Evolutionary conservation across 192 early-diverging fungal species (phyloP), one percentile per base, ranked within the genome.

Genomic region (Backusella macrospora): DNA sequence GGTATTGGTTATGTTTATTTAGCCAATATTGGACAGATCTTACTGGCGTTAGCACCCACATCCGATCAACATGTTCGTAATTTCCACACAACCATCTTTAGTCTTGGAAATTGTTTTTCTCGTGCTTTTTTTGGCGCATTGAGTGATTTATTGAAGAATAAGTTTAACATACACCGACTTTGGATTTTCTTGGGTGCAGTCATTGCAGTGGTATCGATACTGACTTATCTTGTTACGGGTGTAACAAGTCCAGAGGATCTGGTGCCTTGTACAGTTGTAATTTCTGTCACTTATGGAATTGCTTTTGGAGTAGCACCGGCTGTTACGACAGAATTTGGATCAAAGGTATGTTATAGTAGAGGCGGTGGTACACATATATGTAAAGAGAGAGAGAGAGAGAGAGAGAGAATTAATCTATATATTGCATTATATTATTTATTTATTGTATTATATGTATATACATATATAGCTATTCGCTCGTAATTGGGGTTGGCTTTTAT

Each of bases 401-500:
- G n/a, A n/a, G n/a, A n/a, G n/a, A n/a, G n/a, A n/a, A n/a, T n/a
- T n/a, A n/a, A n/a, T n/a, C n/a, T n/a, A n/a, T n/a, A n/a, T n/a
- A 18, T 0, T 45, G 46, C 6, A 21, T 49, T 6, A 49, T 49
- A 12, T 6, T 48, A 5, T 16, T n/a, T 48, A 48, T 48, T 43
- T 43, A 43, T 43, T 10, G 10, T 5, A 4, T 43, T 43, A 43
- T 43, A 9, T 42, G 42, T 6, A 38, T 69, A 13, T 69, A 26
- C n/a, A 39, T 39, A 45, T 43, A 49, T 70, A 79, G 77, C 67
- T 74, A 4, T 80, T 80, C 63, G 74, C 78, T 68, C 73, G 74
- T 18, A 80, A 80, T 38, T 80, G 78, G 78, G 78, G 78, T 15
- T 73, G 64, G 55, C n/a, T 80, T 6, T 70, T 80, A 14, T 80